Evolutionary conservation across 2,329 filamentous ascomycete species (phyloP).

Genomic region (Hansfordia pulvinata): DNA sequence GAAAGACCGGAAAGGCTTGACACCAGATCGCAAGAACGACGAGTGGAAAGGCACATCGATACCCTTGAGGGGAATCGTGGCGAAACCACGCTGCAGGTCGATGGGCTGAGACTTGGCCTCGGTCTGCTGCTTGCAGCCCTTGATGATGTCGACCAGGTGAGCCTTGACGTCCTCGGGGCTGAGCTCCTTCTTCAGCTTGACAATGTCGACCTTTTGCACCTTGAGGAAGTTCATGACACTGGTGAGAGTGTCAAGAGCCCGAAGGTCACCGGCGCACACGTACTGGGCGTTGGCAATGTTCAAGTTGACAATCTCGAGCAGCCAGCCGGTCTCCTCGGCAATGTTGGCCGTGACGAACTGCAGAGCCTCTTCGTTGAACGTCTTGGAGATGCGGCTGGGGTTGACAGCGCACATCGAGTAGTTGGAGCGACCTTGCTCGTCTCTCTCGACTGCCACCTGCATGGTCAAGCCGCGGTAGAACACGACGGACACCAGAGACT

Average conservation of each 20-base stretch:
- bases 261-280: slow-evolving; percentile 57
- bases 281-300: slow-evolving; percentile 68
- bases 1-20: slow-evolving; percentile 98
- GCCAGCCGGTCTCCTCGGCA: slow-evolving; percentile 83
- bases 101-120: slow-evolving; percentile 78
- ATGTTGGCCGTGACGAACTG: slow-evolving; percentile 97
- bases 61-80: slow-evolving; percentile 89
- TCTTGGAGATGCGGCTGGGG: slow-evolving; percentile 94
- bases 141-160: slow-evolving; percentile 83
- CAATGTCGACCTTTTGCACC: slow-evolving; percentile 93
- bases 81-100: slow-evolving; percentile 86
- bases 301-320: slow-evolving; percentile 98
- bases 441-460: slow-evolving; percentile 97
- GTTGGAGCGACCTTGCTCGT: slow-evolving; percentile 84
- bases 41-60: slow-evolving; percentile 99
- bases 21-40: slow-evolving; percentile 92
- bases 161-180: slow-evolving; percentile 84
- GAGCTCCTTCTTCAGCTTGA: slow-evolving; percentile 75
- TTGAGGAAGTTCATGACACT: slow-evolving; percentile 93
- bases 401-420: slow-evolving; percentile 99
- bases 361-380: slow-evolving; percentile 93
- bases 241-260: slow-evolving; percentile 57
- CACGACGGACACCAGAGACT: slow-evolving; percentile 93
- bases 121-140: slow-evolving; percentile 74
- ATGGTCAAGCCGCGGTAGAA: slow-evolving; percentile 99